Evolutionary conservation across 2,329 filamentous ascomycete genomes (phyloP).

Genomic region (Capronia americana): DNA sequence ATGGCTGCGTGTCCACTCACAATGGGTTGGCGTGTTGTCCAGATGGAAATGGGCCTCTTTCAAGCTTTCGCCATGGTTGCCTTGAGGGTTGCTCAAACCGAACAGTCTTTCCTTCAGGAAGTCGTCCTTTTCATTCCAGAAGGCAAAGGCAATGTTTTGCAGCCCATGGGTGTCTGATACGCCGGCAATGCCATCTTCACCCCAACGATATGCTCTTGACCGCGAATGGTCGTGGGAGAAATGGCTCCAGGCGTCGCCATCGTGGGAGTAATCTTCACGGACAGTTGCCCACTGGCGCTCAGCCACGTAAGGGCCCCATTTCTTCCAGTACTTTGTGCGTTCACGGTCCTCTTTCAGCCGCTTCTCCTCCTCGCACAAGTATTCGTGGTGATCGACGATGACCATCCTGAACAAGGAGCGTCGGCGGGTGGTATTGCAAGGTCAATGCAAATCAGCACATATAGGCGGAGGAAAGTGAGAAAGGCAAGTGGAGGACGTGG

Average conservation of each 20-base stretch:
- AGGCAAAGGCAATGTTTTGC: conserved; percentile 92
- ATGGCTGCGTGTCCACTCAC: conserved; percentile 46
- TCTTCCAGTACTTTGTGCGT: conserved; percentile 93
- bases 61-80: conserved; percentile 95
- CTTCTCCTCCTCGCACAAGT: conserved; percentile 87
- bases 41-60: conserved; percentile 97
- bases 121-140: conserved; percentile 96
- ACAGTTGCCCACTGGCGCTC: conserved; percentile 94
- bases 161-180: conserved; percentile 91
- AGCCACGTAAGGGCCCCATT: conserved; percentile 92
- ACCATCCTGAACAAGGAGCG: conserved; percentile 67
- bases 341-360: conserved; percentile 85
- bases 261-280: conserved; percentile 88
- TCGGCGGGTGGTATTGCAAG: neutral
- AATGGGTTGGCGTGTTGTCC: conserved; percentile 80
- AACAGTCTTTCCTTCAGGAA: conserved; percentile 96
- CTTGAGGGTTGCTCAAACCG: conserved; percentile 92
- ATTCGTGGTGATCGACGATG: conserved; percentile 84
- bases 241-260: conserved; percentile 95
- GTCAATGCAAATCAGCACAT: conserved; percentile 18
- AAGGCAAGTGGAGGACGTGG: neutral
- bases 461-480: neutral
- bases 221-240: conserved; percentile 93
- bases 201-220: conserved; percentile 90
- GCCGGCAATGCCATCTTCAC: conserved; percentile 94